A percentile compares a stretch with the other conserved stretches of the same genome.
Conservation (phyloP, 2,329 filamentous ascomycete genomes). For the Colletotrichum simmondsii region DNA sequence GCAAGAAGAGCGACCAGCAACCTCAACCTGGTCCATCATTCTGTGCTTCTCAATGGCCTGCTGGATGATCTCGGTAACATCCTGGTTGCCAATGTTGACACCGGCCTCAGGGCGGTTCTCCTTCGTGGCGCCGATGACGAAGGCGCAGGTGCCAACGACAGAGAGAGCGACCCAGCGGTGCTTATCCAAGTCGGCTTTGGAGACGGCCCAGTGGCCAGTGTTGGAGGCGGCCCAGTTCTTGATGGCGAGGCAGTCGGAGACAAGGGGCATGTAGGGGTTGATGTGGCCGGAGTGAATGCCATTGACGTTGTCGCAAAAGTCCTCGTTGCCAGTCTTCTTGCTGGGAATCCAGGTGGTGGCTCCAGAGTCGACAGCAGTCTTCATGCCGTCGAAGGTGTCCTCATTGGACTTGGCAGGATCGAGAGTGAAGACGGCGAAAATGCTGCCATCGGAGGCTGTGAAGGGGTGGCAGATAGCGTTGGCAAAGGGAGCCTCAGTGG, state of each 20-base stretch:
- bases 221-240: constrained; percentile 10
- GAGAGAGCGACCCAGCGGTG: not conserved
- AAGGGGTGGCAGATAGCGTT: not conserved
- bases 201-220: constrained; percentile 9
- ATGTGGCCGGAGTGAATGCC: not conserved
- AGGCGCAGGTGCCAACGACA: not conserved
- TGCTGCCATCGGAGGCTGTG: not conserved
- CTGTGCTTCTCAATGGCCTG: not conserved
- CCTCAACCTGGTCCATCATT: not conserved
- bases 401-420: not conserved
- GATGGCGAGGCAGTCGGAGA: not conserved
- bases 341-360: not conserved
- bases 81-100: not conserved
- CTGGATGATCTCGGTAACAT: not conserved
- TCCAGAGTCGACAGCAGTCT: not conserved
- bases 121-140: not conserved
- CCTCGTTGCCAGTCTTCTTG: not conserved
- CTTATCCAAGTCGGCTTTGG: not conserved
- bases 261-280: not conserved
- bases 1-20: constrained; percentile 5
- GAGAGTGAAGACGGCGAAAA: not conserved
- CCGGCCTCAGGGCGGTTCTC: not conserved
- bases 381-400: not conserved
- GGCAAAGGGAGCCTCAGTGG: not conserved
- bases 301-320: not conserved